These are phyloP conservation scores for Pyrenula massariospora DNA, from an alignment of 495 filamentous ascomycete genomes.

Conservation along the genomic window DNA sequence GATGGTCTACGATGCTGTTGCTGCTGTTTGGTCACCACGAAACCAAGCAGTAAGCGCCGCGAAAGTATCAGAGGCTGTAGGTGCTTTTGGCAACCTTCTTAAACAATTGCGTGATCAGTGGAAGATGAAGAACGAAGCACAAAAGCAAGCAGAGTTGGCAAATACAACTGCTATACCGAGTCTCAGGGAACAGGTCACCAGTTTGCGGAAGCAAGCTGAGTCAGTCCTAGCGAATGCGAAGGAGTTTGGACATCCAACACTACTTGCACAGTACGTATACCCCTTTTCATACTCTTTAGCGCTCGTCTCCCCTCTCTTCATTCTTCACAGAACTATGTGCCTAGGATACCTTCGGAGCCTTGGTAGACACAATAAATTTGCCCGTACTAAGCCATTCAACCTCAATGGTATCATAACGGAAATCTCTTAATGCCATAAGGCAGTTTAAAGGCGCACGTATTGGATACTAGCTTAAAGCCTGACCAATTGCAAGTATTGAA, in stretches of 20 bases:
- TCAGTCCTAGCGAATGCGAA: constrained; percentile 46
- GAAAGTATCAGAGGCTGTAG: constrained; percentile 38
- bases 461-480: too few relatives aligned
- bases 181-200: constrained; percentile 35
- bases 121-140: constrained; percentile 44
- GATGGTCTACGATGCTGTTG: constrained; percentile 44
- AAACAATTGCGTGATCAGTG: constrained; percentile 50
- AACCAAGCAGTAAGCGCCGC: constrained; percentile 29
- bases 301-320: not conserved
- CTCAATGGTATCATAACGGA: too few relatives aligned
- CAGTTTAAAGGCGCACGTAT: too few relatives aligned
- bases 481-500: too few relatives aligned
- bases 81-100: constrained; percentile 50
- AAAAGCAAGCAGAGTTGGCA: constrained; percentile 44
- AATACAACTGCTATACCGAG: constrained; percentile 24
- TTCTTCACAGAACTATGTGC: not conserved
- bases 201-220: constrained; percentile 47
- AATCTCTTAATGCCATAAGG: too few relatives aligned
- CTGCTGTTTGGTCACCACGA: constrained; percentile 53
- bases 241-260: constrained; percentile 48
- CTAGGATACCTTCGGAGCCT: not conserved
- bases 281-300: constrained; percentile 2
- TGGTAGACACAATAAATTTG: too few relatives aligned
- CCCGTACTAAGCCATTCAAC: too few relatives aligned
- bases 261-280: constrained; percentile 51